phyloP scores from a whole-genome alignment of 148 eudicot species.

The Polygonum maritimum region DNA sequence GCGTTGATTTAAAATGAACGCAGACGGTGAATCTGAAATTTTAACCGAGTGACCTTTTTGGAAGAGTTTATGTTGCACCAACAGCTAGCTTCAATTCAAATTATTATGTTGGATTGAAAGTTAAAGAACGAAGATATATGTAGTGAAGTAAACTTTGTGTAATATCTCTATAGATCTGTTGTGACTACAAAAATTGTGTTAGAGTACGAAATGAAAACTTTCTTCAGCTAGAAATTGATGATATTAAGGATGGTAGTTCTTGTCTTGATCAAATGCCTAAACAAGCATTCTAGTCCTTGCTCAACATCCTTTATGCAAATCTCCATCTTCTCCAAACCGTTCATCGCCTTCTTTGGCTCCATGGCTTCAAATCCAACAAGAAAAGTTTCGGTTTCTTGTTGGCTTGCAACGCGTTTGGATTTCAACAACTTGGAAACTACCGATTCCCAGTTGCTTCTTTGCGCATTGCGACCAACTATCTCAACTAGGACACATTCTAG shows the following conservation, averaged over 20 bases:
- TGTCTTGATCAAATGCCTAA: slow-evolving; percentile 8
- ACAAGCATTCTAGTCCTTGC: neutral
- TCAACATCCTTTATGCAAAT: neutral
- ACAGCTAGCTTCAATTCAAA: too few species aligned
- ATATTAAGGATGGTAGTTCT: neutral
- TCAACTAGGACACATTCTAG: slow-evolving; percentile 6
- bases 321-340: neutral
- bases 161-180: neutral
- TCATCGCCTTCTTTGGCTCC: neutral
- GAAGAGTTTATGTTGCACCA: neutral
- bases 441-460: neutral
- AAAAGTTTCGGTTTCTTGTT: neutral
- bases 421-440: slow-evolving; percentile 1
- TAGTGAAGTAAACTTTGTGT: neutral
- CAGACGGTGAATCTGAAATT: neutral
- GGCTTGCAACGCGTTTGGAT: neutral
- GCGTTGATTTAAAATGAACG: neutral
- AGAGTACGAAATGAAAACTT: neutral
- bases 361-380: neutral
- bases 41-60: neutral
- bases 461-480: neutral
- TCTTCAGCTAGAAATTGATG: neutral
- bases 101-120: neutral
- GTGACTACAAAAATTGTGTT: neutral
- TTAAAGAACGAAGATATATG: neutral